Evolutionary conservation across 179 eudicot species (phyloP).

Genomic region (Vitellaria paradoxa): DNA sequence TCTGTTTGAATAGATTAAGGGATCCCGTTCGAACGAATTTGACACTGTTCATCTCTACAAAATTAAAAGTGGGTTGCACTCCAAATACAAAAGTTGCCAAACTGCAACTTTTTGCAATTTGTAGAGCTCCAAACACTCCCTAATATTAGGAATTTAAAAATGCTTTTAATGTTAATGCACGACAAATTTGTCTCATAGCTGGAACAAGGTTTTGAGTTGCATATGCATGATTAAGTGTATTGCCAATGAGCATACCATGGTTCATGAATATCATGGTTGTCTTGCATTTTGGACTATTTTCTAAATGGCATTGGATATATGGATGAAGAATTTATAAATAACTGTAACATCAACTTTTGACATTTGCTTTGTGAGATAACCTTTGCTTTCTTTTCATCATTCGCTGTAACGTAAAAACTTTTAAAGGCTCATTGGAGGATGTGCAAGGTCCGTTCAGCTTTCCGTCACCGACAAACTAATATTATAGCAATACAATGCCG

Average conservation of each 20-base stretch:
- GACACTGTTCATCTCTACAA: no score
- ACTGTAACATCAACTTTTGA: not conserved
- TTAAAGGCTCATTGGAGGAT: slow-evolving; percentile 84
- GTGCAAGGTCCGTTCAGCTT: slow-evolving; percentile 57
- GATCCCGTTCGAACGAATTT: no score
- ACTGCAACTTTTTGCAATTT: no score
- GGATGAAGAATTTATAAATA: not conserved
- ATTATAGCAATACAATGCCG: slow-evolving; percentile 76
- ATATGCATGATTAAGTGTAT: not conserved
- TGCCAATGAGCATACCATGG: not conserved
- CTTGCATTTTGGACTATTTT: not conserved
- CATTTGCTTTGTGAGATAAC: not conserved
- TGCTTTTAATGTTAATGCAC: no score
- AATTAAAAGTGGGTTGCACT: no score
- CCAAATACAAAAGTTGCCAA: no score
- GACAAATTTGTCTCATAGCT: not conserved
- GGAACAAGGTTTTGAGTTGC: not conserved
- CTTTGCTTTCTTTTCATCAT: not conserved
- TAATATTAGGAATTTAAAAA: not conserved
- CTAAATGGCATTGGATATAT: not conserved
- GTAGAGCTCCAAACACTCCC: no score
- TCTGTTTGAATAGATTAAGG: no score
- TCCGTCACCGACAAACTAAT: slow-evolving; percentile 58
- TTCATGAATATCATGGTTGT: not conserved
- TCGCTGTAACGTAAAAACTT: slow-evolving; percentile 2